Percentiles rank a stretch among this genome's conserved stretches.
phyloP scores from a whole-genome alignment of 305 asterid species.

The Ilex paraguariensis region DNA sequence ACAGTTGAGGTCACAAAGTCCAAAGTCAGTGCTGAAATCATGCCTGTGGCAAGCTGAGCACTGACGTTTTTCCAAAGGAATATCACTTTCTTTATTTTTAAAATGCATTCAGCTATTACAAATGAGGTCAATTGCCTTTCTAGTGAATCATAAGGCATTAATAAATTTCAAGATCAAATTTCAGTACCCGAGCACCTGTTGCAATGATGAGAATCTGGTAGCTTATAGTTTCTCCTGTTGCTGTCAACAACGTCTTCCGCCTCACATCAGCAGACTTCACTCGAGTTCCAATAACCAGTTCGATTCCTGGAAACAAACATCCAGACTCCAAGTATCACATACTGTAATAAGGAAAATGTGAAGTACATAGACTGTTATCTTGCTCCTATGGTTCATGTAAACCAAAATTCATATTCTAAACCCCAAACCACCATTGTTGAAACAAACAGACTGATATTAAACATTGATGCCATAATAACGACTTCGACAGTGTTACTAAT shows the following conservation, averaged over 20 bases:
- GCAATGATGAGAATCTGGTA: slow-evolving; percentile 89
- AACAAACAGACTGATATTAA: background rate
- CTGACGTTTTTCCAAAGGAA: background rate
- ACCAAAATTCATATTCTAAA: no score
- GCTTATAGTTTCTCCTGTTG: slow-evolving; percentile 92
- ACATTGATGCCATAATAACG: background rate
- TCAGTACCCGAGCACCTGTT: slow-evolving; percentile 97
- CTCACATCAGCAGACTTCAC: slow-evolving; percentile 81
- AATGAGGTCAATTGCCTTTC: slow-evolving; percentile 12
- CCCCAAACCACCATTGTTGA: background rate
- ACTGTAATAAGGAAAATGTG: no score
- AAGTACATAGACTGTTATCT: no score
- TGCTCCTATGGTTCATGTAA: no score
- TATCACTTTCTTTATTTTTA: background rate
- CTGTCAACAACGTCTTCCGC: slow-evolving; percentile 79
- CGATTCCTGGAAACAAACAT: slow-evolving; percentile 55
- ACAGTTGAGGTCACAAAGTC: no score
- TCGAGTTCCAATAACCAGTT: slow-evolving; percentile 80
- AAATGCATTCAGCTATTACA: background rate
- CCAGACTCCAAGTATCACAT: background rate
- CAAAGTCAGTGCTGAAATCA: no score
- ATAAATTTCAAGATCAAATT: slow-evolving; percentile 14
- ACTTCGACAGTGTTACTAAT: background rate
- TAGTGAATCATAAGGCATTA: slow-evolving; percentile 17
- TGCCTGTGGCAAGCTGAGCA: background rate